A percentile compares a stretch with the other conserved stretches of the same genome.
Conservation (phyloP, 331 rosid species). For the Pyrus hybrid region DNA sequence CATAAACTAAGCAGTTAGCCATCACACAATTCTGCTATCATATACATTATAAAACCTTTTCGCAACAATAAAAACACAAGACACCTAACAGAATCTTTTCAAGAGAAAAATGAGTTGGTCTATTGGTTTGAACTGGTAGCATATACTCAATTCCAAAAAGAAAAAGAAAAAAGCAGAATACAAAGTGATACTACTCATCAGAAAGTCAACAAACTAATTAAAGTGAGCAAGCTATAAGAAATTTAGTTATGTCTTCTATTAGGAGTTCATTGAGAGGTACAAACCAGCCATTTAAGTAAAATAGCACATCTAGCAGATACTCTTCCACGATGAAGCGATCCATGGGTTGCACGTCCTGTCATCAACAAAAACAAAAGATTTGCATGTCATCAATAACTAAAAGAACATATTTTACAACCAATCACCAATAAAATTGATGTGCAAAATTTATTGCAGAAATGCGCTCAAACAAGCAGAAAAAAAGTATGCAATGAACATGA, state of each 20-base stretch:
- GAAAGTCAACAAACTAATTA: not conserved
- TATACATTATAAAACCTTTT: not conserved
- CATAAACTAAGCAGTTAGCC: not conserved
- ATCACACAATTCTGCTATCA: not conserved
- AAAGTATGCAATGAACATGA: not conserved
- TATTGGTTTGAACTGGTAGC: not conserved
- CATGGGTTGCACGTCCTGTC: conserved; percentile 85
- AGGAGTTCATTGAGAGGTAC: conserved; percentile 23
- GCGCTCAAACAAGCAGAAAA: not conserved
- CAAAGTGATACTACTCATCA: not conserved
- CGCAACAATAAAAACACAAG: not conserved
- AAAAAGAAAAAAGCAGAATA: not conserved
- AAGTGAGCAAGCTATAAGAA: not conserved
- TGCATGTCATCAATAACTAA: not conserved
- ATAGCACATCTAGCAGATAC: conserved; percentile 90
- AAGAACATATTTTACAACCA: not conserved
- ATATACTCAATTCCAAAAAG: not conserved
- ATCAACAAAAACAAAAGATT: not conserved
- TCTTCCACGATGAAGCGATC: conserved; percentile 95
- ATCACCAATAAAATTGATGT: not conserved
- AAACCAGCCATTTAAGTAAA: conserved; percentile 96
- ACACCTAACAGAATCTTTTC: not conserved
- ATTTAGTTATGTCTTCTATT: not conserved
- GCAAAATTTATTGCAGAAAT: not conserved
- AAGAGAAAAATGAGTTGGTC: too few relatives aligned